Evolutionary conservation across 306 rosid species (phyloP).

Genomic region (Lablab purpureus): DNA sequence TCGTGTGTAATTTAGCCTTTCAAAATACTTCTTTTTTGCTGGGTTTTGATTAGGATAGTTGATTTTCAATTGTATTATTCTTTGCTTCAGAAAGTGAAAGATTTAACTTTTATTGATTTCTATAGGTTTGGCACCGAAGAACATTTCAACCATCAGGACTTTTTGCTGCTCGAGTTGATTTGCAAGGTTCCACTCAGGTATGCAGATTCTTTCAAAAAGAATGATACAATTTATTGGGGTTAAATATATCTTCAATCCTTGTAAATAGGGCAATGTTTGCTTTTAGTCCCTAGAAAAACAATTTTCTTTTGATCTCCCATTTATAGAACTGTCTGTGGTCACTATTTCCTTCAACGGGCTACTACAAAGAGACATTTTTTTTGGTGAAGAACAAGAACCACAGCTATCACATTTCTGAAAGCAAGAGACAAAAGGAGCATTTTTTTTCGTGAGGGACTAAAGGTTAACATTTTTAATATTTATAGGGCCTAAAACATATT

Average conservation of each 20-base stretch:
- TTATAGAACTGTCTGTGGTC: not conserved
- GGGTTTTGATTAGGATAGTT: constrained; percentile 3
- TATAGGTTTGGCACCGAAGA: constrained; percentile 94
- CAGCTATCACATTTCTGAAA: not conserved
- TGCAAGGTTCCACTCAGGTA: constrained; percentile 92
- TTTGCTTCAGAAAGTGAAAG: not conserved
- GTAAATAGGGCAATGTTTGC: not conserved
- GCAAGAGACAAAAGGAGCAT: not conserved
- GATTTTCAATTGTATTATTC: constrained; percentile 3
- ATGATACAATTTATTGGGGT: not conserved
- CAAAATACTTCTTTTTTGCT: not conserved
- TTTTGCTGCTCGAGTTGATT: constrained; percentile 95
- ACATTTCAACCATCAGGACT: constrained; percentile 98
- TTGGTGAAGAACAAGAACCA: not conserved
- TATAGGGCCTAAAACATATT: not conserved
- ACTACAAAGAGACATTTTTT: not conserved
- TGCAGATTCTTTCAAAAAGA: constrained; percentile 46
- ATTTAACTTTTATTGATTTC: constrained; percentile 40
- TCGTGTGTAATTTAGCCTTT: not conserved
- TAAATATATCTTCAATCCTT: not conserved
- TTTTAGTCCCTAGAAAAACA: not conserved
- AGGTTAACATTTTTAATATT: not conserved
- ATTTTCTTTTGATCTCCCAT: not conserved
- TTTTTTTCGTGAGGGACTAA: not conserved
- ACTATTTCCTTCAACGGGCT: not conserved